Conservation (phyloP, 306 rosid genomes). For the Cicer cuneatum region DNA sequence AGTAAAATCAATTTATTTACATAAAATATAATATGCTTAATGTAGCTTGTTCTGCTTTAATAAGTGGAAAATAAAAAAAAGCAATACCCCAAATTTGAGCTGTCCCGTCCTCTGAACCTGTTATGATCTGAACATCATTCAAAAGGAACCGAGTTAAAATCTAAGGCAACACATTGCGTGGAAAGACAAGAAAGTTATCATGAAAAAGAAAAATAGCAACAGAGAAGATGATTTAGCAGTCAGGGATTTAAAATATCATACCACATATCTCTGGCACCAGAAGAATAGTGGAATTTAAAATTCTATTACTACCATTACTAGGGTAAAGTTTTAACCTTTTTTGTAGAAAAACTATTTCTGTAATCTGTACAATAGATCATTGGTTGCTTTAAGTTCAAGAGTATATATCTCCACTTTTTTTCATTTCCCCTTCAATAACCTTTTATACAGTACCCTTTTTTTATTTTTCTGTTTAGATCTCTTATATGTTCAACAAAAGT, state of each 20-base stretch:
- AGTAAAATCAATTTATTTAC: slow-evolving; percentile 12
- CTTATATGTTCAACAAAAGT: slow-evolving; percentile 3
- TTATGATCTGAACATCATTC: slow-evolving; percentile 70
- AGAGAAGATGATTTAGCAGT: slow-evolving; percentile 13
- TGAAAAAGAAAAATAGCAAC: slow-evolving; percentile 21
- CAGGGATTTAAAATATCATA: slow-evolving; percentile 19
- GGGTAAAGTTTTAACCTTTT: neutral
- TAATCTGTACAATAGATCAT: neutral
- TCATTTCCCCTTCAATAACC: slow-evolving; percentile 5
- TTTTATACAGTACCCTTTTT: slow-evolving; percentile 6
- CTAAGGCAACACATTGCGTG: slow-evolving; percentile 19
- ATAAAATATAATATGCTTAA: slow-evolving; percentile 2
- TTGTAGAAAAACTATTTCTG: slow-evolving; percentile 20
- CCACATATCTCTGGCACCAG: neutral
- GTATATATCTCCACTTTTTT: neutral
- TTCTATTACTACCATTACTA: slow-evolving; percentile 1
- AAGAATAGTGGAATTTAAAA: slow-evolving; percentile 22
- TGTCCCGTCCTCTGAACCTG: slow-evolving; percentile 96
- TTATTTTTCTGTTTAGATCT: neutral
- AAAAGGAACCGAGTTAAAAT: slow-evolving; percentile 44
- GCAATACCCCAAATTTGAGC: slow-evolving; percentile 86
- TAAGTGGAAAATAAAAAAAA: slow-evolving; percentile 22
- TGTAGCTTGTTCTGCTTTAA: slow-evolving; percentile 21
- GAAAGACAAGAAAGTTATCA: slow-evolving; percentile 10
- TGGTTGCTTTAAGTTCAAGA: slow-evolving; percentile 9